phyloP scores from a whole-genome alignment of 139 green algal genomes.

The Chlamydomonas sphaeroides region DNA sequence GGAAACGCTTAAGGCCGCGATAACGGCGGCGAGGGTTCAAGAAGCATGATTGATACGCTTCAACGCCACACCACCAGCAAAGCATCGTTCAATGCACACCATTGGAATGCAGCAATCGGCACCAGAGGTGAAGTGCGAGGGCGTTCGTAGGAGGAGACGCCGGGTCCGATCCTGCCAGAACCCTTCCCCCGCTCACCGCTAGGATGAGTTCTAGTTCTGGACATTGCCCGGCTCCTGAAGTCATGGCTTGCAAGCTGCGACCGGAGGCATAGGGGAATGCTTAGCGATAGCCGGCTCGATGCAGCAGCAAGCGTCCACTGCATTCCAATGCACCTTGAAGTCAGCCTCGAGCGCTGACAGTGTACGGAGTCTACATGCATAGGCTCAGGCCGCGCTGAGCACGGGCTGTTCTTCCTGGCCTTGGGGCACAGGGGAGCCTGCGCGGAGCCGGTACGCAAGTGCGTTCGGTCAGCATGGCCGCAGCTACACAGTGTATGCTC shows the following conservation, averaged over 20 bases:
- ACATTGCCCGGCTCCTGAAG: slow-evolving; percentile 2
- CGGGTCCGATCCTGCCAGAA: too few species aligned
- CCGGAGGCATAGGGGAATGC: background rate
- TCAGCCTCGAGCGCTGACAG: background rate
- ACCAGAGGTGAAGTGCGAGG: too few species aligned
- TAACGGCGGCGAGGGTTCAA: too few species aligned
- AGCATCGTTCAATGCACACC: background rate
- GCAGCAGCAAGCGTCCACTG: background rate
- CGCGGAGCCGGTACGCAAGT: too few species aligned
- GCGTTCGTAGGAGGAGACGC: too few species aligned
- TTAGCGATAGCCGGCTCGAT: background rate
- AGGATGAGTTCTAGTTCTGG: slow-evolving; percentile 29
- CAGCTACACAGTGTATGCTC: too few species aligned
- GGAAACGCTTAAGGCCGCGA: too few species aligned
- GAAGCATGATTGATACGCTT: background rate
- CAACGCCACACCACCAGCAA: background rate
- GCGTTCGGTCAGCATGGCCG: too few species aligned
- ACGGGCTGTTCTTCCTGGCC: too few species aligned
- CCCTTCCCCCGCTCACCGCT: background rate
- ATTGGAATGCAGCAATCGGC: background rate
- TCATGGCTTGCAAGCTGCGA: slow-evolving; percentile 38
- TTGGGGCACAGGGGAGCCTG: too few species aligned
- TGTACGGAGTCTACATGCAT: too few species aligned
- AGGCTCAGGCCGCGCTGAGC: too few species aligned
- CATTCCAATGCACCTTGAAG: background rate